Conservation (phyloP, 306 rosid genomes). For the Pyrus bretschneideri region DNA sequence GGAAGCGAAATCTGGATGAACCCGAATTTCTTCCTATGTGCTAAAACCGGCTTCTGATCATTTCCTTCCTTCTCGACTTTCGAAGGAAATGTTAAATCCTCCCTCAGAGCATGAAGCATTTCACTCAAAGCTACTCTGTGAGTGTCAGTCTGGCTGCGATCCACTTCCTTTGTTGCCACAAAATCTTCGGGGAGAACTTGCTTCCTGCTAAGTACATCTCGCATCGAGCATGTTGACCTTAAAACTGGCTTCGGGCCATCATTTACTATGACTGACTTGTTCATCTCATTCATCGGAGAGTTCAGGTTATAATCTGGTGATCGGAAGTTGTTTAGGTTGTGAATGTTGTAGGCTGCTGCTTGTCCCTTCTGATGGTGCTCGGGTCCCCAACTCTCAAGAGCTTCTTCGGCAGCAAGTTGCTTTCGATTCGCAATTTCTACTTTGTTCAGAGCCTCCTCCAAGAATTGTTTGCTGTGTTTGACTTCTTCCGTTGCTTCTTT, state of each 20-base stretch:
- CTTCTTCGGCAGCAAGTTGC: constrained; percentile 70
- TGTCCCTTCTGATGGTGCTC: constrained; percentile 35
- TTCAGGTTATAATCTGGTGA: constrained; percentile 27
- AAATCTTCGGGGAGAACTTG: constrained; percentile 51
- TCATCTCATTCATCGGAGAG: constrained; percentile 28
- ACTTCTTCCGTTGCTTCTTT: constrained; percentile 85
- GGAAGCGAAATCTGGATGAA: constrained; percentile 87
- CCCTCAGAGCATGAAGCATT: constrained; percentile 81
- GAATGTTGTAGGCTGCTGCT: constrained; percentile 20
- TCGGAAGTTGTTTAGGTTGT: constrained; percentile 30
- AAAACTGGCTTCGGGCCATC: constrained; percentile 41
- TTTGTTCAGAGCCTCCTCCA: constrained; percentile 71
- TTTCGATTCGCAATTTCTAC: constrained; percentile 69
- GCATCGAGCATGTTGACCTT: constrained; percentile 66
- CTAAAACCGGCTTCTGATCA: constrained; percentile 40
- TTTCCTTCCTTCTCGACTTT: constrained; percentile 46
- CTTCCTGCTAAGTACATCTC: constrained; percentile 82
- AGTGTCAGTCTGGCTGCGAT: constrained; percentile 27
- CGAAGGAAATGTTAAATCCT: constrained; percentile 47
- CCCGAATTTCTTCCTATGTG: constrained; percentile 77
- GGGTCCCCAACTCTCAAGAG: constrained; percentile 62
- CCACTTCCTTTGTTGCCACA: constrained; percentile 36
- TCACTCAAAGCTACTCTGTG: constrained; percentile 83
- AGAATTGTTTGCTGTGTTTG: constrained; percentile 52
- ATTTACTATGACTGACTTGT: constrained; percentile 18